Base-by-base conservation (phyloP, 139 green algal species). In the Monoraphidium neglectum region DNA sequence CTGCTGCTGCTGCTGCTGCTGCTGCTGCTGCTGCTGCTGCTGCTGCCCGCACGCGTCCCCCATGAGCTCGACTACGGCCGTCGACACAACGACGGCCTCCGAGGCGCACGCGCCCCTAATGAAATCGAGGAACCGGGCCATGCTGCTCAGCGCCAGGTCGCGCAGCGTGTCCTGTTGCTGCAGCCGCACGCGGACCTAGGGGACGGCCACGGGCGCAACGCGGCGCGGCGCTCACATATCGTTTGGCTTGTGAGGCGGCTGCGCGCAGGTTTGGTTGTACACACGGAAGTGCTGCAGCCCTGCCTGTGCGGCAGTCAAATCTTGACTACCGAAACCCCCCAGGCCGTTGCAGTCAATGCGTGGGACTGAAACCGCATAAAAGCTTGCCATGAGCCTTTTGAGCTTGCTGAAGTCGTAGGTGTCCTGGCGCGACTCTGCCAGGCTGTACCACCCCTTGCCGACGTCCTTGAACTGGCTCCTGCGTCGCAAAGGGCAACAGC, bases 361-460 rank as follows among this genome's bases (percentile, higher is more conserved):
- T n/a, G n/a, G n/a, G n/a, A n/a, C n/a, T n/a, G n/a, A n/a, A n/a
- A 8, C 43, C 43, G 43, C 43, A 51, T 21, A 51, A 8, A 12
- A 8, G 54, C 37, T 56, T 54, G 53, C 83, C 36, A 91, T 65
- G 59, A 92, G 78, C 24, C 72, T 68, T 67, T 80, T 82, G 47
- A 94, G 77, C 84, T 94, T 94, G 76, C 77, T 86, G 78, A 88
- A 88, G 38, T 88, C 83, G 76, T 93, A 95, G n/a, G 88, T 93
- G 77, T 91, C 84, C 76, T 83, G 92, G 76, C 90, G 90, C 49
- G 66, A 77, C 82, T 95, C 91, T 32, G 89, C 67, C 62, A 95
- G 72, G 77, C 95, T 92, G 87, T 91, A 97, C 92, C 92, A 97
- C 61, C 92, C 92, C 85, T 97, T 97, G 77, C 92, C 87, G 49